Conservation (phyloP, 805 yeast genomes). For the Monosporozyma solicola region DNA sequence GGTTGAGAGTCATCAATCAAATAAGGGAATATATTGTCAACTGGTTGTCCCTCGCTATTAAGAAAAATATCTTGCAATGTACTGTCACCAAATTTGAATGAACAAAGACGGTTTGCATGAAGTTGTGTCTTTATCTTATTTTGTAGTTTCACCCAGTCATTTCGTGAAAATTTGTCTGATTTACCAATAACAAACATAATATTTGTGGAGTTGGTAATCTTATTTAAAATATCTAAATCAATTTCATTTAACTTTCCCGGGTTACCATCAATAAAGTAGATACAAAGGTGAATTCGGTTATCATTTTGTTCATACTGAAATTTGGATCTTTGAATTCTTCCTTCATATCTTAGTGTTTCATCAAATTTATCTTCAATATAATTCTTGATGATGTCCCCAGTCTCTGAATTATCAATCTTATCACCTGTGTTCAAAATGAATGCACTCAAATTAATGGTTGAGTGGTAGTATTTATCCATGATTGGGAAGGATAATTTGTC, state of each 20-base stretch:
- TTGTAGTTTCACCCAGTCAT: slow-evolving; percentile 51
- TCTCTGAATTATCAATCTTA: slow-evolving; percentile 48
- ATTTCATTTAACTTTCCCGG: slow-evolving; percentile 24
- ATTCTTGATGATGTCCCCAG: slow-evolving; percentile 41
- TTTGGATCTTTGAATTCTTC: slow-evolving; percentile 64
- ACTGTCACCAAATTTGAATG: slow-evolving; percentile 65
- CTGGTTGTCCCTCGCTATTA: slow-evolving; percentile 20
- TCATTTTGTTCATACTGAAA: slow-evolving; percentile 35
- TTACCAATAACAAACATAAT: slow-evolving; percentile 75
- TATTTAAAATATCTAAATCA: slow-evolving; percentile 64
- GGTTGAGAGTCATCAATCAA: slow-evolving; percentile 45
- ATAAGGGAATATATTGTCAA: slow-evolving; percentile 1
- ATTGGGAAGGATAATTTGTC: not conserved
- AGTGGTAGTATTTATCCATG: not conserved
- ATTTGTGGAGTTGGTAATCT: slow-evolving; percentile 64
- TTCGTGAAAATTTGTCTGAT: slow-evolving; percentile 66
- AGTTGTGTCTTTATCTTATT: slow-evolving; percentile 48
- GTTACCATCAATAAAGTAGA: slow-evolving; percentile 66
- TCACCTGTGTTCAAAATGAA: slow-evolving; percentile 35
- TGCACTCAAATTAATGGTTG: slow-evolving; percentile 35
- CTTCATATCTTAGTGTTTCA: slow-evolving; percentile 62
- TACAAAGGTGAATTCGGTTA: slow-evolving; percentile 65
- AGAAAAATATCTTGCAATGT: slow-evolving; percentile 24
- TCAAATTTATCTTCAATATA: slow-evolving; percentile 68
- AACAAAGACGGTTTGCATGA: slow-evolving; percentile 46